Base-by-base conservation (phyloP, 495 filamentous ascomycete genomes). In the Cercophora scortea region DNA sequence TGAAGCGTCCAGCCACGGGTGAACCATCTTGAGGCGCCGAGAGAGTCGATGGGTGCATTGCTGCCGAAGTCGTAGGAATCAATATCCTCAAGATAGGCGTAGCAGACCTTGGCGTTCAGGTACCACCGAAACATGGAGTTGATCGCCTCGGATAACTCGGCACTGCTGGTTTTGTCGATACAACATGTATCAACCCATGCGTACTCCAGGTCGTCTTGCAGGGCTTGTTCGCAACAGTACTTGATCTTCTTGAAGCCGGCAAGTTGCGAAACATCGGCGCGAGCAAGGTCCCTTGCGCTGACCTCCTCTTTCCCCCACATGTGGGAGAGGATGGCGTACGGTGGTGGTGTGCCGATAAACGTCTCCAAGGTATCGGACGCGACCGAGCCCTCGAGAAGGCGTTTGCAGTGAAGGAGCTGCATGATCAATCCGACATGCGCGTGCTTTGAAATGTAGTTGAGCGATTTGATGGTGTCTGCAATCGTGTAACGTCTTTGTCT, bases 151-250 rank as follows among this genome's bases (percentile, higher is more conserved):
- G n/a, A 25, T 1, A 70, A 54, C 47, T 72, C 69, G 3, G 63
- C 61, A 16, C 68, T 71, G 45, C 62, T 65, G 6, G 49, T 53
- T 12, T 71, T 71, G 43, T 72, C 61, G 47, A 71, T 72, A 35
- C 69, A 72, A 36, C 68, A 72, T 6, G 68, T 71, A 19, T 72
- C 66, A 6, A 72, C 57, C 69, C 69, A 72, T 16, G 58, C 60
- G 58, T 62, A 68, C 32, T 56, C 6, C 9, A 58, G 45, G 1
- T 44, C 51, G 17, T 44, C 10, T 10, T 10, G 13, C 1, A 10
- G 8, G 15, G 42, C 42, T 15, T 15, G 13, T 3, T n/a, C 42
- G 15, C 10, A 10, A 9, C 12, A 44, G 13, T 10, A n/a, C 9
- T 44, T 16, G 42, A 44, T 18, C 42, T 44, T 44, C 17, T 44